A percentile compares a stretch with the other conserved stretches of the same genome.
Conservation (phyloP, 2,329 filamentous ascomycete genomes). For the Arthrocladium fulminans region DNA sequence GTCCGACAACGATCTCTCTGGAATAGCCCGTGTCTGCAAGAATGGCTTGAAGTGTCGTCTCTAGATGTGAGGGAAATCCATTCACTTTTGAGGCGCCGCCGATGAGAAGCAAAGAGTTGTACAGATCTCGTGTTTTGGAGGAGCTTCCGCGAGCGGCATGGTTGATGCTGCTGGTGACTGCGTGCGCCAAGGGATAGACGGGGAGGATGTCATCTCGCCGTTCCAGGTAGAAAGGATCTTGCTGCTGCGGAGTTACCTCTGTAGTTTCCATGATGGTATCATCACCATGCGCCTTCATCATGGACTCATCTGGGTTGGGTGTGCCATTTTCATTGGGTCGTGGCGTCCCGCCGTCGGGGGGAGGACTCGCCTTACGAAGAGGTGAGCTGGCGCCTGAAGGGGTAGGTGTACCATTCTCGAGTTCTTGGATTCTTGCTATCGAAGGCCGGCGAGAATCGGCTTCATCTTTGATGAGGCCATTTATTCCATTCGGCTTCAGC, state of each 20-base stretch:
- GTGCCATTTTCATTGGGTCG: slow-evolving; percentile 19
- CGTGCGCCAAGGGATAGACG: slow-evolving; percentile 72
- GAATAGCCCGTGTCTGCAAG: slow-evolving; percentile 43
- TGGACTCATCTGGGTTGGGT: slow-evolving; percentile 11
- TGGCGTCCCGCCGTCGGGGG: slow-evolving; percentile 37
- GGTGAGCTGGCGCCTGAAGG: slow-evolving; percentile 84
- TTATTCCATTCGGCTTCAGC: slow-evolving; percentile 32
- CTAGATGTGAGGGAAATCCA: slow-evolving; percentile 70
- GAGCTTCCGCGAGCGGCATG: slow-evolving; percentile 83
- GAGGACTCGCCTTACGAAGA: slow-evolving; percentile 69
- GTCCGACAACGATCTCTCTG: slow-evolving; percentile 59
- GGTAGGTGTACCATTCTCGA: slow-evolving; percentile 62
- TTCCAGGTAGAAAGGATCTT: slow-evolving; percentile 41
- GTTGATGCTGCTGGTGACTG: slow-evolving; percentile 80
- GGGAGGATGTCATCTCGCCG: slow-evolving; percentile 73
- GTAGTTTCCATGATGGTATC: slow-evolving; percentile 14
- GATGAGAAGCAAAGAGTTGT: slow-evolving; percentile 83
- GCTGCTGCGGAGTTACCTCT: slow-evolving; percentile 21
- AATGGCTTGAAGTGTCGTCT: slow-evolving; percentile 66
- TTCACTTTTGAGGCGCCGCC: slow-evolving; percentile 76
- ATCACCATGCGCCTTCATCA: slow-evolving; percentile 3
- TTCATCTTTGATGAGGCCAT: slow-evolving; percentile 34
- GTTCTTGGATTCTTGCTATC: slow-evolving; percentile 56
- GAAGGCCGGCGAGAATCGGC: slow-evolving; percentile 57
- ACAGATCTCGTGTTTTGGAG: slow-evolving; percentile 82